Evolutionary conservation across 2,329 filamentous ascomycete species (phyloP).

Genomic region (Talaromyces sp.): DNA sequence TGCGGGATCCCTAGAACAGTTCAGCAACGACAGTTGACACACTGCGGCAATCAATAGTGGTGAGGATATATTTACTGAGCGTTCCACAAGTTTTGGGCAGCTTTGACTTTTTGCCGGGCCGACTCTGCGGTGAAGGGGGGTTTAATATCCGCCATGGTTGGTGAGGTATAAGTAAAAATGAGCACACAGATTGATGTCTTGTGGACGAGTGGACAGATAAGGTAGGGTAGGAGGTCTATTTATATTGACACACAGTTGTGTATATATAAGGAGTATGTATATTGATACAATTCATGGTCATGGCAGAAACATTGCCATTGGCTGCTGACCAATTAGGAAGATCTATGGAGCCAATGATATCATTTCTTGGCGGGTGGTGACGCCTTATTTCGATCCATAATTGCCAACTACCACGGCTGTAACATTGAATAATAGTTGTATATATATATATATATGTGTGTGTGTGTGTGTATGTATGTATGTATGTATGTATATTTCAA

Average conservation of each 20-base stretch:
- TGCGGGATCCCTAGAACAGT: conserved; percentile 55
- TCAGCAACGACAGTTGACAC: neutral
- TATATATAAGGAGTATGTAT: neutral
- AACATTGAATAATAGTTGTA: neutral
- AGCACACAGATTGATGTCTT: neutral
- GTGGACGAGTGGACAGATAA: no score
- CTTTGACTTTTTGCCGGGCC: conserved; percentile 73
- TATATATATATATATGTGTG: neutral
- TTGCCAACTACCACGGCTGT: no score
- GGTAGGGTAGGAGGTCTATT: neutral
- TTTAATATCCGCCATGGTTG: conserved; percentile 37
- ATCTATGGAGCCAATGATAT: conserved; percentile 8
- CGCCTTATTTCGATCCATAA: neutral
- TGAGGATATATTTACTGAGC: conserved; percentile 51
- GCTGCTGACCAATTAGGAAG: conserved; percentile 4
- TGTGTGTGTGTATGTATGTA: no score
- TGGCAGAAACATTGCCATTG: neutral
- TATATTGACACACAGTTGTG: neutral
- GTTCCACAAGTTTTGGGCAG: conserved; percentile 80
- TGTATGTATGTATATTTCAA: no score
- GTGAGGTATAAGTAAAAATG: neutral
- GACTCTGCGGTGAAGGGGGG: conserved; percentile 74
- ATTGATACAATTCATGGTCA: neutral
- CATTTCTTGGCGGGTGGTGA: neutral
- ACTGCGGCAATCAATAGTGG: neutral